Evolutionary conservation across 345 rosid species (phyloP).

Genomic region (Lepidium didymum): DNA sequence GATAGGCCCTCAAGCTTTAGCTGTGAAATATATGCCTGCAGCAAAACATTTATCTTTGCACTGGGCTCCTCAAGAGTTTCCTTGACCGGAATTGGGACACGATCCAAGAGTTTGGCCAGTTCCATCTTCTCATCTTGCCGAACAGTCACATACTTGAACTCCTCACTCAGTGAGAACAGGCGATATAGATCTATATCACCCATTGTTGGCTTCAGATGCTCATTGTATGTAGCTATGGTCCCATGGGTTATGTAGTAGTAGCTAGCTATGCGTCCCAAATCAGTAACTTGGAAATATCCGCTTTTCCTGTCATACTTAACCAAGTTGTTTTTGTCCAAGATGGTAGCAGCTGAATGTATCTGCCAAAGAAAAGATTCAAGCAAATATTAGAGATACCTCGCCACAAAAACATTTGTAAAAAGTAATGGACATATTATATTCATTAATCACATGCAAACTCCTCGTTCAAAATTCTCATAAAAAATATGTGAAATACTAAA

Average conservation of each 20-base stretch:
- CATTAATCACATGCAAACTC: conserved; percentile 1
- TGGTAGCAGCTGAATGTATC: conserved; percentile 88
- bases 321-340: conserved; percentile 87
- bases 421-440: not conserved
- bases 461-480: not conserved
- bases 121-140: conserved; percentile 99
- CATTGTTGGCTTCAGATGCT: conserved; percentile 95
- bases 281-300: conserved; percentile 97
- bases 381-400: not conserved
- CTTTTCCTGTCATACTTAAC: conserved; percentile 86
- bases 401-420: not conserved
- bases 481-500: not conserved
- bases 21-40: conserved; percentile 93
- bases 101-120: conserved; percentile 83
- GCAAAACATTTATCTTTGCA: conserved; percentile 90
- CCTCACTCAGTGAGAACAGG: conserved; percentile 85
- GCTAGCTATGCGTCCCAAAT: conserved; percentile 98
- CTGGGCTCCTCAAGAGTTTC: conserved; percentile 95
- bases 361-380: conserved; percentile 23
- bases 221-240: conserved; percentile 85
- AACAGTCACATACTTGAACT: conserved; percentile 89
- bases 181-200: conserved; percentile 91
- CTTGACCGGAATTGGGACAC: conserved; percentile 92
- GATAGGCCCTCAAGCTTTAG: conserved; percentile 97
- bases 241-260: conserved; percentile 89